A percentile compares a stretch with the other conserved stretches of the same genome.
Conservation (phyloP, 164 flowering plant genomes). For the Magnolia officinalis region DNA sequence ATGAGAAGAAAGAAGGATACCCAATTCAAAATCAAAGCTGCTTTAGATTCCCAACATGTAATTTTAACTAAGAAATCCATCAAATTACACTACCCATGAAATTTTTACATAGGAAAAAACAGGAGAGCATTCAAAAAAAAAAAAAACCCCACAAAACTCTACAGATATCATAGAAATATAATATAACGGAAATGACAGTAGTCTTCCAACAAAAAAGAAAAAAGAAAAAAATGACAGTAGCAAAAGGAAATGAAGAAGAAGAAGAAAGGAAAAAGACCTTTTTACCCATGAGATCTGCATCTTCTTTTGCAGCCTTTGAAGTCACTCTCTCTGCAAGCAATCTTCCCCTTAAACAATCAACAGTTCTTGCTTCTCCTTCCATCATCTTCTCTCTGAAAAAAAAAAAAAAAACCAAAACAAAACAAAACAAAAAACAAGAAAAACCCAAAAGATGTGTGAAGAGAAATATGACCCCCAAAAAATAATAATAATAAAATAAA, state of each 20-base stretch:
- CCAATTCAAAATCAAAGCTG: background rate
- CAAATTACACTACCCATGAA: background rate
- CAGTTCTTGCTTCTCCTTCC: slow-evolving; percentile 42
- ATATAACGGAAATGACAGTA: background rate
- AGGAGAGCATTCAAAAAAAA: background rate
- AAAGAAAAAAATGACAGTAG: background rate
- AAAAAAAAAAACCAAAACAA: background rate
- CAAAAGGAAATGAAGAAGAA: background rate
- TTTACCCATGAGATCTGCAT: slow-evolving; percentile 46
- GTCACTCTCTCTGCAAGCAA: slow-evolving; percentile 73
- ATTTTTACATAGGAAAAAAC: background rate
- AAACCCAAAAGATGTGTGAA: background rate
- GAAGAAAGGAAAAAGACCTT: slow-evolving; percentile 36
- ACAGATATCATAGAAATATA: too few relatives aligned
- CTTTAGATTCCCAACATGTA: too few relatives aligned
- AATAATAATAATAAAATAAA: too few relatives aligned
- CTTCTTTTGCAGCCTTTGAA: slow-evolving; percentile 60
- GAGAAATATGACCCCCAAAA: background rate
- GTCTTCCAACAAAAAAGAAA: background rate
- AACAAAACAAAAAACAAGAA: background rate
- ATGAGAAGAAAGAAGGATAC: background rate
- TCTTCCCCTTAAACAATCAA: slow-evolving; percentile 83
- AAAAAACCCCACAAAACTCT: background rate
- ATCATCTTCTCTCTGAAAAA: slow-evolving; percentile 39
- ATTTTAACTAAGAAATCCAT: too few relatives aligned